Evolutionary conservation across 2,329 filamentous ascomycete genomes (phyloP).

Genomic region (Arachnomyces sp.): DNA sequence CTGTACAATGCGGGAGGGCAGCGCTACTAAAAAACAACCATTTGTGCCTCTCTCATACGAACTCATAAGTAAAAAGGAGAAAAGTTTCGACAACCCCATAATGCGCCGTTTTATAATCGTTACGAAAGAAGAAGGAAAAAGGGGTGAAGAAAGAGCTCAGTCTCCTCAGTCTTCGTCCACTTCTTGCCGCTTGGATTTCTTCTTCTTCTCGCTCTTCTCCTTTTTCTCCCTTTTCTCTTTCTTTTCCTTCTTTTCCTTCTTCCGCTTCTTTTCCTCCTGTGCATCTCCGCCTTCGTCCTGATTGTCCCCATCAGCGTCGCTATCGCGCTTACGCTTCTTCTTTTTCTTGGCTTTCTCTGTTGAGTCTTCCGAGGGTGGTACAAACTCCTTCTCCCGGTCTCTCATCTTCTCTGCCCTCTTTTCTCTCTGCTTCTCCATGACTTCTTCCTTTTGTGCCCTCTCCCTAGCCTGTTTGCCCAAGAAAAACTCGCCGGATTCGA

Average conservation of each 20-base stretch:
- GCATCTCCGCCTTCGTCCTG: not conserved
- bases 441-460: constrained; percentile 66
- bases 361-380: constrained; percentile 70
- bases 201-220: constrained; percentile 28
- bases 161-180: constrained; percentile 2
- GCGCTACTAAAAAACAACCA: too few relatives aligned
- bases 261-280: not conserved
- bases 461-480: constrained; percentile 88
- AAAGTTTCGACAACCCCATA: too few relatives aligned
- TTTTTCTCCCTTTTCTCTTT: constrained; percentile 39
- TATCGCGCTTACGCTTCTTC: constrained; percentile 34
- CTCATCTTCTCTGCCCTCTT: constrained; percentile 84
- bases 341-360: constrained; percentile 49
- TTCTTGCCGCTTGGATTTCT: constrained; percentile 20
- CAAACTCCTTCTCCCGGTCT: constrained; percentile 76
- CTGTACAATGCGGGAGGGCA: too few relatives aligned
- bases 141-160: not conserved
- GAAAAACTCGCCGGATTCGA: constrained; percentile 97
- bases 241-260: constrained; percentile 24
- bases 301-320: not conserved
- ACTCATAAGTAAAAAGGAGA: too few relatives aligned
- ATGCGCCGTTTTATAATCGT: too few relatives aligned
- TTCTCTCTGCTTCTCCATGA: constrained; percentile 73
- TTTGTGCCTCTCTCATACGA: too few relatives aligned
- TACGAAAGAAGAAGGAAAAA: not conserved